These are phyloP conservation scores for Fusarium redolens DNA, from an alignment of 2,329 filamentous ascomycete species.

Conservation along the genomic window DNA sequence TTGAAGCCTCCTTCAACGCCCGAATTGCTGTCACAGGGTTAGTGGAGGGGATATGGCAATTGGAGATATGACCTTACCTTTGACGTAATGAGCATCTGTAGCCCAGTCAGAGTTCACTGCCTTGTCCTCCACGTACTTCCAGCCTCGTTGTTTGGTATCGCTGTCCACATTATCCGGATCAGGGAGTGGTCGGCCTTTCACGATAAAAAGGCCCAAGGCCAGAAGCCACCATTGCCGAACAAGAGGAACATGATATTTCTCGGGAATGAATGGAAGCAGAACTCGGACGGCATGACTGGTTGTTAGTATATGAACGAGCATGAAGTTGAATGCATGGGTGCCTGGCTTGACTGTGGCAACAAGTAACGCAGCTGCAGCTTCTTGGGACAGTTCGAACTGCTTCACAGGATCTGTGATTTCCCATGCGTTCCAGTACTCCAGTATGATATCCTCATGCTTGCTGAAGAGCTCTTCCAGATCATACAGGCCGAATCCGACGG, in stretches of 20 bases:
- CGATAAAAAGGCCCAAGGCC: constrained; percentile 80
- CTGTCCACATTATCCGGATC: constrained; percentile 70
- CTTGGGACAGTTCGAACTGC: constrained; percentile 79
- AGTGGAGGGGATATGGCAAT: neutral
- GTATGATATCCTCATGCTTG: constrained; percentile 73
- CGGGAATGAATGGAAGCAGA: constrained; percentile 80
- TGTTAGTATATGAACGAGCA: constrained; percentile 83
- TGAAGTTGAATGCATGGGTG: constrained; percentile 81
- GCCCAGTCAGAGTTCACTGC: constrained; percentile 75
- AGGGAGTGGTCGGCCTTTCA: constrained; percentile 78
- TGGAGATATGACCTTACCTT: constrained; percentile 63
- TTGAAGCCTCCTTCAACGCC: constrained; percentile 78
- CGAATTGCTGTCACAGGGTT: constrained; percentile 66
- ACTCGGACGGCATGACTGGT: constrained; percentile 90
- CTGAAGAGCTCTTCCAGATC: constrained; percentile 77
- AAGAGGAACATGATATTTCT: constrained; percentile 76
- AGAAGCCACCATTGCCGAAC: constrained; percentile 93
- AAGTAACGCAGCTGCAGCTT: constrained; percentile 70
- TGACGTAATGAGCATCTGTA: constrained; percentile 86
- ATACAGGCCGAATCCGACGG: constrained; percentile 63
- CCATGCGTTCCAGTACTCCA: constrained; percentile 96
- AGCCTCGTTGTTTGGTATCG: constrained; percentile 73
- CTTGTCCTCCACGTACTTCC: constrained; percentile 80
- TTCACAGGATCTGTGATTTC: constrained; percentile 73
- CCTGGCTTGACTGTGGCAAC: constrained; percentile 69